A percentile compares a stretch with the other conserved stretches of the same genome.
phyloP scores from a whole-genome alignment of 768 basidiomycete genomes.

The Imleria badia region DNA sequence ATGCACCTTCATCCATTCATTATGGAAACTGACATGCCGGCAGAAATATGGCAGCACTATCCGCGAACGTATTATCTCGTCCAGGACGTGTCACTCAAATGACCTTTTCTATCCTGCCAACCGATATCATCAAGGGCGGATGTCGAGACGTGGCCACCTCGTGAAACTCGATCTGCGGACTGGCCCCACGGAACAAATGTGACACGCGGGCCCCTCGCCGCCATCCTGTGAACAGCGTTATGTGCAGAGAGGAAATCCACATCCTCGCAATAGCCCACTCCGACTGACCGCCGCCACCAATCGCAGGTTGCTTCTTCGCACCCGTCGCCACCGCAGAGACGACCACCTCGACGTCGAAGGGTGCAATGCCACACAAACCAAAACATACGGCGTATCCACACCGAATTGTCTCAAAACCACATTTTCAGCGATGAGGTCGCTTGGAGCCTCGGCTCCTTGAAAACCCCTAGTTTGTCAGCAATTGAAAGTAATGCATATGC shows the following conservation, averaged over 20 bases:
- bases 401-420: constrained; percentile 8
- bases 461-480: background rate
- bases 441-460: background rate
- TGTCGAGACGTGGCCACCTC: background rate
- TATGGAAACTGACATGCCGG: constrained; percentile 2
- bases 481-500: background rate
- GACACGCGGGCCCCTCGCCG: background rate
- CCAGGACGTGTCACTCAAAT: background rate
- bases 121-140: background rate
- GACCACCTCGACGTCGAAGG: background rate
- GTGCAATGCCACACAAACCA: constrained; percentile 1
- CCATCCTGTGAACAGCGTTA: background rate
- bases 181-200: background rate
- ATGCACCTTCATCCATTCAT: background rate
- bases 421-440: background rate
- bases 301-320: constrained; percentile 13
- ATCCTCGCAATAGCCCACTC: background rate
- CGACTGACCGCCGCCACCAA: constrained; percentile 10
- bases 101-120: background rate
- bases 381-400: constrained; percentile 9
- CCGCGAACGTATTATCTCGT: background rate
- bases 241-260: constrained; percentile 2
- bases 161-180: background rate
- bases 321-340: constrained; percentile 28
- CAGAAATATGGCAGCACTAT: background rate